A percentile compares a stretch with the other conserved stretches of the same genome.
phyloP scores from a whole-genome alignment of 208 protist species.

The Blechomonas ayalai region DNA sequence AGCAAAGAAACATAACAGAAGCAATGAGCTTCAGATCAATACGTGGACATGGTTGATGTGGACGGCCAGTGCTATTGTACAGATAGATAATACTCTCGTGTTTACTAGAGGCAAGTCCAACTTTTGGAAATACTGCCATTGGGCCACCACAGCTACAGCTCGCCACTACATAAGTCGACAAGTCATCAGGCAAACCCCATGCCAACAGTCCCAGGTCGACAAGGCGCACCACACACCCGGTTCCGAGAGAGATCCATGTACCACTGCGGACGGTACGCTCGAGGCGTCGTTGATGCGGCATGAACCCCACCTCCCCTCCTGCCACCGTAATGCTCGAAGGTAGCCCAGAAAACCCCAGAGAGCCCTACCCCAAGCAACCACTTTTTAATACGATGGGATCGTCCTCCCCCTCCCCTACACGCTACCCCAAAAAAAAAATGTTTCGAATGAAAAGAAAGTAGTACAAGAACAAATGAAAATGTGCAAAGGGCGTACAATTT shows the following conservation, averaged over 20 bases:
- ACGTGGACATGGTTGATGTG: slow-evolving; percentile 9
- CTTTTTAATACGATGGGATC: background rate
- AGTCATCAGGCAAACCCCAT: slow-evolving; percentile 12
- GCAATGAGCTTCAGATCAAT: slow-evolving; percentile 29
- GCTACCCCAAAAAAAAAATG: slow-evolving; percentile 1
- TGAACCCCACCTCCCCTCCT: too few relatives aligned
- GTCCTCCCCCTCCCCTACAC: background rate
- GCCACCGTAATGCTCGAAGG: too few relatives aligned
- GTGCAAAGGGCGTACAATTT: background rate
- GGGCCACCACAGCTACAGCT: slow-evolving; percentile 38
- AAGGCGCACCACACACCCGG: slow-evolving; percentile 43
- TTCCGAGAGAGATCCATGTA: slow-evolving; percentile 52
- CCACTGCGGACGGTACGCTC: slow-evolving; percentile 34
- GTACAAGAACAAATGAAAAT: slow-evolving; percentile 8
- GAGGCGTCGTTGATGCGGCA: slow-evolving; percentile 32
- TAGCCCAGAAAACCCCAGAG: too few relatives aligned
- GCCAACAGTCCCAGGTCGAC: slow-evolving; percentile 31
- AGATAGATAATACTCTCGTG: slow-evolving; percentile 25
- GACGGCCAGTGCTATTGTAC: slow-evolving; percentile 5
- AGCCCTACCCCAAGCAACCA: background rate
- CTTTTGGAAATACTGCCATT: slow-evolving; percentile 33
- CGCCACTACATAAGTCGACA: slow-evolving; percentile 26
- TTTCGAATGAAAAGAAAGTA: background rate
- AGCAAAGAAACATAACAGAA: slow-evolving; percentile 57
- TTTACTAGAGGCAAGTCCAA: slow-evolving; percentile 1